A percentile compares a stretch with the other conserved stretches of the same genome.
These are phyloP conservation scores for Helichrysum umbraculigerum DNA, from an alignment of 129 eudicot genomes.

Conservation along the genomic window DNA sequence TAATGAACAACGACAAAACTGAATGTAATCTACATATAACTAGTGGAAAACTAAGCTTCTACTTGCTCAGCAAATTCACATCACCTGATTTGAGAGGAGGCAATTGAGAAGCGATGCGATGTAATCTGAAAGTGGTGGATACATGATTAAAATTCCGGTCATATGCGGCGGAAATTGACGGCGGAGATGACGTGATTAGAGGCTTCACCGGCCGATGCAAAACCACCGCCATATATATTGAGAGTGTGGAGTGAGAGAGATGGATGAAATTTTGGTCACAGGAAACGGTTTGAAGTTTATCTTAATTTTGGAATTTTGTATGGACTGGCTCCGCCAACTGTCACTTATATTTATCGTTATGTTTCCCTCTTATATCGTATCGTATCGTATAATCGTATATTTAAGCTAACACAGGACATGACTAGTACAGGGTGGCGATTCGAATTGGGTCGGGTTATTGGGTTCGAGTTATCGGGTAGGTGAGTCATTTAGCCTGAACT, in stretches of 20 bases:
- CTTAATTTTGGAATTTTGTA: neutral
- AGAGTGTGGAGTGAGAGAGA: neutral
- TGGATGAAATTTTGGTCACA: neutral
- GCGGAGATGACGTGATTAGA: constrained; percentile 22
- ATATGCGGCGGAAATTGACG: constrained; percentile 19
- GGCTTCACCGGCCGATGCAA: constrained; percentile 26
- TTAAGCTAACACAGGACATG: too few species aligned
- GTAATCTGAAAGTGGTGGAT: constrained; percentile 32
- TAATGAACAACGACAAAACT: neutral
- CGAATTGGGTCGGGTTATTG: too few species aligned
- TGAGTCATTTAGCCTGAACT: too few species aligned
- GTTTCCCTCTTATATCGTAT: neutral
- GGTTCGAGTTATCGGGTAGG: too few species aligned
- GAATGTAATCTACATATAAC: neutral
- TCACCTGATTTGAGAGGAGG: constrained; percentile 29
- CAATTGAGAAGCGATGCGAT: constrained; percentile 28
- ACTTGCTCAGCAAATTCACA: neutral
- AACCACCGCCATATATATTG: neutral
- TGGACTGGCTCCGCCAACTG: neutral
- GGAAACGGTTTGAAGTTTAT: neutral
- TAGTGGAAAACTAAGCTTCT: neutral
- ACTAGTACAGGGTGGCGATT: too few species aligned
- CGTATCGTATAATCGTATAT: too few species aligned
- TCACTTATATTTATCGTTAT: neutral
- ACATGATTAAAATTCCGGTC: constrained; percentile 26